phyloP scores from a whole-genome alignment of 2,329 filamentous ascomycete species.

The Talaromyces sp. region DNA sequence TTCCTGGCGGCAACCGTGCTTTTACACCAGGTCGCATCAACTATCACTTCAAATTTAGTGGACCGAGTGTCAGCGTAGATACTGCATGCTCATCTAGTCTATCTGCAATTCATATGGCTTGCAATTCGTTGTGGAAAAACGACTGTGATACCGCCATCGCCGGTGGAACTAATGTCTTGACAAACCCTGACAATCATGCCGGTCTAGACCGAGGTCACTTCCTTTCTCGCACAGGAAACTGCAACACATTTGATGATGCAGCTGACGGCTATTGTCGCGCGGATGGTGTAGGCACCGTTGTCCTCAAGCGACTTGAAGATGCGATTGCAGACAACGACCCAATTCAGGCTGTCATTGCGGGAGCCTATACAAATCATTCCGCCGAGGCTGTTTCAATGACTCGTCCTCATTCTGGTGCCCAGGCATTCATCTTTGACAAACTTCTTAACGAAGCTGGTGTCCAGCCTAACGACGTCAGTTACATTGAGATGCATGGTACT shows the following conservation, averaged over 20 bases:
- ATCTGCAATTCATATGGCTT: constrained; percentile 67
- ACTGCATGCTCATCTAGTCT: constrained; percentile 73
- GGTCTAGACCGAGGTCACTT: constrained; percentile 58
- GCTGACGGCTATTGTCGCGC: constrained; percentile 56
- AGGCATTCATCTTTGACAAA: constrained; percentile 35
- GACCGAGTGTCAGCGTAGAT: constrained; percentile 67
- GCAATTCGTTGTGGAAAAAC: constrained; percentile 66
- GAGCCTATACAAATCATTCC: constrained; percentile 44
- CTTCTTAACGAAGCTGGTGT: constrained; percentile 37
- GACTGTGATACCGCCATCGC: constrained; percentile 78
- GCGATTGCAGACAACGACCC: constrained; percentile 50
- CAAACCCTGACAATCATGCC: constrained; percentile 73
- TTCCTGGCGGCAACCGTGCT: constrained; percentile 59
- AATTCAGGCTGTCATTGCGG: constrained; percentile 43
- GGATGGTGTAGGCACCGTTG: constrained; percentile 49
- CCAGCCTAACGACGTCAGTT: constrained; percentile 35
- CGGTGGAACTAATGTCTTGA: constrained; percentile 70
- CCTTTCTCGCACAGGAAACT: constrained; percentile 38
- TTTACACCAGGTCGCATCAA: constrained; percentile 64
- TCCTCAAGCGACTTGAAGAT: constrained; percentile 51
- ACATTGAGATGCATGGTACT: constrained; percentile 42
- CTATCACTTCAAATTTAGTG: constrained; percentile 72
- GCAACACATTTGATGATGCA: constrained; percentile 48
- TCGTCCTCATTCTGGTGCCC: constrained; percentile 39
- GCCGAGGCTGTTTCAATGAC: constrained; percentile 47